A percentile compares a stretch with the other conserved stretches of the same genome.
phyloP scores from a whole-genome alignment of 2,329 filamentous ascomycete species.

The Pseudomassariella vexata region DNA sequence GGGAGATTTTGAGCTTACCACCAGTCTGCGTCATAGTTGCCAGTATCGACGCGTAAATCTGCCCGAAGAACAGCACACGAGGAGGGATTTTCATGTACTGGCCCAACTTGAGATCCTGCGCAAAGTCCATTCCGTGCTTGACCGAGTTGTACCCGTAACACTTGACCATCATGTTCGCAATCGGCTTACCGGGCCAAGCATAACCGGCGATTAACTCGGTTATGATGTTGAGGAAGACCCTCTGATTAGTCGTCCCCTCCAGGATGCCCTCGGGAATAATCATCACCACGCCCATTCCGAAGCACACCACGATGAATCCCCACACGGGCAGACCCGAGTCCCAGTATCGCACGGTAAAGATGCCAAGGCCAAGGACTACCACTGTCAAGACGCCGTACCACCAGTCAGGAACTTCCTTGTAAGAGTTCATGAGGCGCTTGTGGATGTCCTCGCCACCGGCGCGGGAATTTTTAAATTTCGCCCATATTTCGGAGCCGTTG shows the following conservation, averaged over 20 bases:
- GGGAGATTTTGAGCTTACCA: conserved; percentile 12
- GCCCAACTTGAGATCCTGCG: conserved; percentile 24
- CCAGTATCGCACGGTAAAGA: conserved; percentile 19
- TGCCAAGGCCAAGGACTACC: conserved; percentile 25
- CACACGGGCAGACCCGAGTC: conserved; percentile 12
- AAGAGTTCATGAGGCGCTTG: conserved; percentile 28
- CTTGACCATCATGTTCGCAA: conserved; percentile 27
- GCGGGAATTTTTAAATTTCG: conserved; percentile 23
- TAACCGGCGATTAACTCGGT: conserved; percentile 27
- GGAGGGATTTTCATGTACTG: conserved; percentile 27
- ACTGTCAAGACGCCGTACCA: conserved; percentile 30
- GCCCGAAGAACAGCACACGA: conserved; percentile 25
- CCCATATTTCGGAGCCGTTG: conserved; percentile 27
- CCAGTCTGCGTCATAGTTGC: conserved; percentile 25
- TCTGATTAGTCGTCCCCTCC: conserved; percentile 7
- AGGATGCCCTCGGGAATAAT: conserved; percentile 7
- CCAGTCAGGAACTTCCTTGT: conserved; percentile 31
- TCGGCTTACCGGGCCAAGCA: conserved; percentile 23
- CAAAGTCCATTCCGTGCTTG: conserved; percentile 26
- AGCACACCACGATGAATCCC: conserved; percentile 7
- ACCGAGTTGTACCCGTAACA: conserved; percentile 26
- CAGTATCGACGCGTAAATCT: conserved; percentile 25
- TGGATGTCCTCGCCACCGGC: conserved; percentile 28
- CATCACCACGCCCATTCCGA: conserved; percentile 6
- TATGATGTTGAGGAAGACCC: conserved; percentile 24